Evolutionary conservation across 768 basidiomycete genomes (phyloP).

Genomic region (Lactarius sanguifluus): DNA sequence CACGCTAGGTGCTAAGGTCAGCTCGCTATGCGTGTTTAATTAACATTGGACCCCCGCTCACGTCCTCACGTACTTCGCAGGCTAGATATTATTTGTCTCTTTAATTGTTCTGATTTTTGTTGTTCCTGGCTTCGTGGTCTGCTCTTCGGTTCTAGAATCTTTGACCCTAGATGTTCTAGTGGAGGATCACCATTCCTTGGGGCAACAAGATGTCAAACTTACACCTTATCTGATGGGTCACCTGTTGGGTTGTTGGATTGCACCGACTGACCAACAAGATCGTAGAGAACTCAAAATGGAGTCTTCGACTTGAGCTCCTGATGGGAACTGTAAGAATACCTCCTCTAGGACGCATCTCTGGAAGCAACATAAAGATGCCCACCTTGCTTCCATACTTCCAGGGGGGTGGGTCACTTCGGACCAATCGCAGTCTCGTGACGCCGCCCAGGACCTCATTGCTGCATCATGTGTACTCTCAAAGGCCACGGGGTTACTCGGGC

Average conservation of each 20-base stretch:
- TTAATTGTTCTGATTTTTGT: background rate
- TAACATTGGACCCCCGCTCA: background rate
- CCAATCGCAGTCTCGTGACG: background rate
- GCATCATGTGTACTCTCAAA: background rate
- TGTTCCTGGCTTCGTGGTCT: background rate
- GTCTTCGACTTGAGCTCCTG: background rate
- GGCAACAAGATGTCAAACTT: background rate
- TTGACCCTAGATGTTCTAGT: background rate
- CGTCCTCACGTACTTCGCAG: background rate
- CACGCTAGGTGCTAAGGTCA: background rate
- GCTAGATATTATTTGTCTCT: background rate
- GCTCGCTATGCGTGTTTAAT: background rate
- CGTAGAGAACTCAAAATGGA: background rate
- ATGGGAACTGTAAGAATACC: background rate
- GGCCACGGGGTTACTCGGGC: background rate
- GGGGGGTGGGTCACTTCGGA: background rate
- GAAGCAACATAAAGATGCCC: background rate
- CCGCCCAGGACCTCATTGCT: background rate
- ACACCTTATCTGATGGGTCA: conserved; percentile 3
- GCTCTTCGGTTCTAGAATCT: background rate
- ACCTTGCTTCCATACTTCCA: background rate
- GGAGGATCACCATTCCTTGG: background rate
- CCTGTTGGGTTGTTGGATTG: background rate
- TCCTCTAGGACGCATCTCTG: background rate
- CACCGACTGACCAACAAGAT: background rate